phyloP scores from a whole-genome alignment of 768 basidiomycete genomes.

The Tricholoma bakamatsutake region DNA sequence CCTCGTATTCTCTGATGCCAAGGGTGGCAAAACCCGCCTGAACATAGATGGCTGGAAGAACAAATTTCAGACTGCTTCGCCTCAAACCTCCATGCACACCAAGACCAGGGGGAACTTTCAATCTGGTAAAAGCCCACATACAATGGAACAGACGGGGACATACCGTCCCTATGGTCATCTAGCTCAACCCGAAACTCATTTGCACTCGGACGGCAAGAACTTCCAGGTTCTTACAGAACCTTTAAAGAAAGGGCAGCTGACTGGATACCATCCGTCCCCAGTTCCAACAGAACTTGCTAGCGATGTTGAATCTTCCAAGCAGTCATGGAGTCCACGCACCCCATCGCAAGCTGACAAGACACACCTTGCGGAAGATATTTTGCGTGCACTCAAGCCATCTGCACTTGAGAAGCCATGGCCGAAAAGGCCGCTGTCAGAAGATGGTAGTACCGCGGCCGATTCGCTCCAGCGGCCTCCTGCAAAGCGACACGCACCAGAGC shows the following conservation, averaged over 20 bases:
- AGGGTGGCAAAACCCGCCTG: background rate
- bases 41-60: background rate
- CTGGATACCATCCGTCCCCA: slow-evolving; percentile 3
- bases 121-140: background rate
- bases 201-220: background rate
- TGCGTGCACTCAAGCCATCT: slow-evolving; percentile 41
- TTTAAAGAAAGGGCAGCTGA: background rate
- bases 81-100: background rate
- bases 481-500: slow-evolving; percentile 8
- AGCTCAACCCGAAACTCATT: background rate
- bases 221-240: background rate
- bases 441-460: background rate
- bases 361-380: slow-evolving; percentile 49
- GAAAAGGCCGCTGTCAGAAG: slow-evolving; percentile 19
- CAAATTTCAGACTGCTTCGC: background rate
- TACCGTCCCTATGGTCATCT: background rate
- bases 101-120: background rate
- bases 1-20: background rate
- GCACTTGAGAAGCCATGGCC: background rate
- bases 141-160: background rate
- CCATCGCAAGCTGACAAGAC: slow-evolving; percentile 42
- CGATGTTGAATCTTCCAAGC: background rate
- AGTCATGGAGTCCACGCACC: slow-evolving; percentile 15
- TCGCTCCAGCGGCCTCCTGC: slow-evolving; percentile 3
- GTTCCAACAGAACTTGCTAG: slow-evolving; percentile 3